phyloP scores from a whole-genome alignment of 305 asterid species.

The Ajuga reptans region DNA sequence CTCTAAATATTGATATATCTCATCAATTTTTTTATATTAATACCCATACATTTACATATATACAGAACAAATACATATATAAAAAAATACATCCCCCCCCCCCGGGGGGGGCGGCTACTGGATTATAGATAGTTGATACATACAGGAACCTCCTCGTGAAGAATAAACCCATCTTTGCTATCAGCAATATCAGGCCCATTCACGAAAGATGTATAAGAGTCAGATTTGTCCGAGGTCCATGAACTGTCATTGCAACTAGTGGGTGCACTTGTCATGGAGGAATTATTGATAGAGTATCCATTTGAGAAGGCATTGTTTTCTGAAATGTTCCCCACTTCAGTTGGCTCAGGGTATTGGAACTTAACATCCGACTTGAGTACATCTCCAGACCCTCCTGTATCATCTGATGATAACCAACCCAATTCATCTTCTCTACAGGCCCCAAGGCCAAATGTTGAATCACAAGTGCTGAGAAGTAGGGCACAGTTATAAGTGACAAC shows the following conservation, averaged over 20 bases:
- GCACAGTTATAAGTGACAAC: constrained; percentile 20
- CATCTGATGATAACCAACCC: constrained; percentile 60
- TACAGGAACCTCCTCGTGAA: constrained; percentile 37
- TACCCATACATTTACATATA: too few relatives aligned
- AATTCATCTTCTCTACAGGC: constrained; percentile 45
- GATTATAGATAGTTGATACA: not conserved
- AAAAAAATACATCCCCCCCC: too few relatives aligned
- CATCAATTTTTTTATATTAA: too few relatives aligned
- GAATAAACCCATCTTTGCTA: constrained; percentile 33
- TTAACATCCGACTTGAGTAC: constrained; percentile 34
- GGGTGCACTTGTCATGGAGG: constrained; percentile 33
- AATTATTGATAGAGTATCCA: constrained; percentile 31
- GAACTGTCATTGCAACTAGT: constrained; percentile 35
- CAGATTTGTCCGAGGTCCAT: constrained; percentile 42
- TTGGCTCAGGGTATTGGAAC: constrained; percentile 37
- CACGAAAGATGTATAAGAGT: constrained; percentile 34
- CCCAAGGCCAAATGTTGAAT: constrained; percentile 57
- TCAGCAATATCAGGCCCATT: constrained; percentile 32
- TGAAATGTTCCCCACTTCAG: constrained; percentile 27
- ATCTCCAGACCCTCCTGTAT: constrained; percentile 37
- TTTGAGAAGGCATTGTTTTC: constrained; percentile 32
- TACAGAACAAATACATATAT: too few relatives aligned
- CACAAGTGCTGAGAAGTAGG: constrained; percentile 49
- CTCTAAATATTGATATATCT: too few relatives aligned
- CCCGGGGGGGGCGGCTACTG: too few relatives aligned